Evolutionary conservation across 2,329 filamentous ascomycete species (phyloP).

Genomic region (Lachnellula subtilissima): DNA sequence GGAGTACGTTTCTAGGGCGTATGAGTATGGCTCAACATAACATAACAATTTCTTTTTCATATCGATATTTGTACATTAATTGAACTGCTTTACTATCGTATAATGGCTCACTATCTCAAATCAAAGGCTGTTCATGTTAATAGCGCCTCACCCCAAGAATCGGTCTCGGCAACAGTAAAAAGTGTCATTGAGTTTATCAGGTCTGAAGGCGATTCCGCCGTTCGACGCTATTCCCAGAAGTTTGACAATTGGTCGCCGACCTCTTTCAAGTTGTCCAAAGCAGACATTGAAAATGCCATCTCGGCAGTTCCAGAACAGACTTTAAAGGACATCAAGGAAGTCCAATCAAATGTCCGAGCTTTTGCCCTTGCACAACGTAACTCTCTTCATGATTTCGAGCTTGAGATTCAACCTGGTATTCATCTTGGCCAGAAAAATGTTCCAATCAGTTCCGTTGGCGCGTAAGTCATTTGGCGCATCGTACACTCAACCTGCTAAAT

Average conservation of each 20-base stretch:
- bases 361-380: conserved; percentile 46
- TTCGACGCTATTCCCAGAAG: conserved; percentile 45
- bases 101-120: conserved; percentile 9
- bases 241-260: conserved; percentile 50
- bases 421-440: conserved; percentile 47
- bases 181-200: conserved; percentile 45
- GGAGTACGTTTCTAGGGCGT: no score
- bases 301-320: conserved; percentile 41
- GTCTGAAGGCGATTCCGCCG: conserved; percentile 42
- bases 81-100: neutral
- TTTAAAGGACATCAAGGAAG: conserved; percentile 49
- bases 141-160: neutral
- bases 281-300: conserved; percentile 43
- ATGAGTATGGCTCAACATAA: no score
- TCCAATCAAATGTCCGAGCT: conserved; percentile 44
- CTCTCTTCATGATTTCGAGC: conserved; percentile 45
- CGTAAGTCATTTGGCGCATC: conserved; percentile 26
- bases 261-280: conserved; percentile 43
- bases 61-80: no score
- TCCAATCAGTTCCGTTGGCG: conserved; percentile 42
- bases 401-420: conserved; percentile 46
- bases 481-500: conserved; percentile 1
- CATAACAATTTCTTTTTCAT: no score
- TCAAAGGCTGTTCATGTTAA: neutral
- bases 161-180: conserved; percentile 39